Base-by-base conservation (phyloP, 116 monocot species). In the Trichopus zeylanicus region DNA sequence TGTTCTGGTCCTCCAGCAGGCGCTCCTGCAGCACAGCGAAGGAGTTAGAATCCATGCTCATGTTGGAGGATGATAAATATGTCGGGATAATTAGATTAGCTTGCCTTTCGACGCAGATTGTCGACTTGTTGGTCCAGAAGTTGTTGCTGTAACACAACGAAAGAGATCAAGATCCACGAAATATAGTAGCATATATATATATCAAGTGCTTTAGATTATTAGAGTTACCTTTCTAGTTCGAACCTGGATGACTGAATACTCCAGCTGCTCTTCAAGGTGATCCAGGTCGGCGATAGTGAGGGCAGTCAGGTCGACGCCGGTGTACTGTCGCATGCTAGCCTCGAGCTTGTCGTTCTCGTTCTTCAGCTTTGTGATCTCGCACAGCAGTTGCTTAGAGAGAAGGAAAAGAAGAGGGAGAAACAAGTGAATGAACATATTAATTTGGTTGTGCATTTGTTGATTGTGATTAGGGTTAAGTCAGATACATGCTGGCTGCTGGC, bases 71-170 rank as follows among this genome's bases (percentile, higher is more conserved):
- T n/a, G n/a, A n/a, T n/a, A n/a, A n/a, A n/a, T n/a, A n/a, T n/a
- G n/a, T n/a, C n/a, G n/a, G n/a, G n/a, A n/a, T n/a, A n/a, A n/a
- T n/a, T n/a, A n/a, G n/a, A n/a, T n/a, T 52, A 18, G 19, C 4
- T 56, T 61, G 78, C 84, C 79, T 75, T 84, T 61, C 75, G 68
- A 47, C 75, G 75, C 33, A 84, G 60, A 62, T 78, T 78, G 20
- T 64, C 72, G 6, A 79, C 51, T 28, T 84, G 78, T 55, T 84
- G 79, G 33, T 59, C 53, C 34, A 84, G 60, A 19, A 84, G 39
- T 47, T 84, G 62, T 53, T 79, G 61, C 84, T 84, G 75, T 11
- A 25, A 38, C 4, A 28, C 1, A 55, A 12, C 3, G 19, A 18
- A 55, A 29, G 9, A 55, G 28, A 49, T 49, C 9, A 49, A 22